Evolutionary conservation across 2,329 filamentous ascomycete genomes (phyloP).

Genomic region (Fusarium continuum): DNA sequence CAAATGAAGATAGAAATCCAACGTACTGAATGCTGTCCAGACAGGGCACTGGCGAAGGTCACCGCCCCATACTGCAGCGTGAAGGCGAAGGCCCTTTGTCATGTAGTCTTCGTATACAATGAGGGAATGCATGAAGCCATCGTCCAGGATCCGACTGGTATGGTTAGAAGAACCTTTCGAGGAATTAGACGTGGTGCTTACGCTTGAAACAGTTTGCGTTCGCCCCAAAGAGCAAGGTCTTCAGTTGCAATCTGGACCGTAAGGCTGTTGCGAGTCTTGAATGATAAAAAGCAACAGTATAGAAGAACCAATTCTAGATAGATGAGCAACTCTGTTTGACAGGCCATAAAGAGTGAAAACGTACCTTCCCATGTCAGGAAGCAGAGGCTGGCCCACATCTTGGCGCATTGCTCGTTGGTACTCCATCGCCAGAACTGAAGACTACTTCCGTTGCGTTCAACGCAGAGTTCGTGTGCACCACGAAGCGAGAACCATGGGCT

Average conservation of each 20-base stretch:
- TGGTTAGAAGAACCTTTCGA: slow-evolving; percentile 7
- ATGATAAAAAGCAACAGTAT: slow-evolving; percentile 65
- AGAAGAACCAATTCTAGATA: slow-evolving; percentile 66
- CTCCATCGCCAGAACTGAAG: slow-evolving; percentile 65
- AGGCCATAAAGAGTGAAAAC: slow-evolving; percentile 5
- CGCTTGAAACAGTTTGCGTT: slow-evolving; percentile 66
- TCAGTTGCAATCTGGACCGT: slow-evolving; percentile 55
- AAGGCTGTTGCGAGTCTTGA: slow-evolving; percentile 61
- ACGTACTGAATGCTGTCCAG: slow-evolving; percentile 70
- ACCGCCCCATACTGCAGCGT: slow-evolving; percentile 65
- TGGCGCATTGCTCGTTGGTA: slow-evolving; percentile 52
- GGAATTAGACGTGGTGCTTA: slow-evolving; percentile 46
- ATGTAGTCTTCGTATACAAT: slow-evolving; percentile 62
- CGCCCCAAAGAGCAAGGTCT: slow-evolving; percentile 59
- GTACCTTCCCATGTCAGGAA: slow-evolving; percentile 70
- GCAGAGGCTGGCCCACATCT: slow-evolving; percentile 63
- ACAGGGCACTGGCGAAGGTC: slow-evolving; percentile 64
- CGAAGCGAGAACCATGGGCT: slow-evolving; percentile 58
- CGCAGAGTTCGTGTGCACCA: slow-evolving; percentile 64
- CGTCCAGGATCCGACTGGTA: slow-evolving; percentile 64
- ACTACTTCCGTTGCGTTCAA: slow-evolving; percentile 58
- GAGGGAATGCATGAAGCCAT: slow-evolving; percentile 62
- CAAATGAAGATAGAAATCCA: too few relatives aligned
- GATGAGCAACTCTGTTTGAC: slow-evolving; percentile 7
- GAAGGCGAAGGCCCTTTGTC: slow-evolving; percentile 61